Evolutionary conservation across 129 eudicot species (phyloP), one percentile per base, ranked within the genome.

Genomic region (Arctium minus): DNA sequence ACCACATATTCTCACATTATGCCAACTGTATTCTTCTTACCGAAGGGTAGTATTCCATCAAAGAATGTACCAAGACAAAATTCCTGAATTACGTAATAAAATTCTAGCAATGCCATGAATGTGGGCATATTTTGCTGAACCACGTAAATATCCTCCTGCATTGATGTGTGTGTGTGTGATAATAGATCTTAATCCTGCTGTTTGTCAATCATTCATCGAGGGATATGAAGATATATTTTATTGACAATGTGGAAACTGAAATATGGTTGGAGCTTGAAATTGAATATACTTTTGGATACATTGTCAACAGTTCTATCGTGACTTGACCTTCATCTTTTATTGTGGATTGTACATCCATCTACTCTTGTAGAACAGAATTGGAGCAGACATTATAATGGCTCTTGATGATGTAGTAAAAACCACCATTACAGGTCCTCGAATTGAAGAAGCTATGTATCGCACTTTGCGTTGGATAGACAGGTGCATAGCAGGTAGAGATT

Each of bases 361-460:
- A 73, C 75, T 78, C 78, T 79, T 78, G 84, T 94, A 94, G 98
- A 94, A 94, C 87, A 91, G 98, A 87, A 94, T 94, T 79, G 98
- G 98, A 84, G 98, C 98, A 74, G 98, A 94, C 85, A 94, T 94
- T 62, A 94, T 94, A 46, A 94, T 94, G 98, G 98, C 97, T 65
- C 97, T 94, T 84, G 98, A 94, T 75, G 98, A 94, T 91, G 98
- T 94, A 31, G 97, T 94, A 74, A 94, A 81, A 87, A 94, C 98
- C 81, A 94, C 98, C 78, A 94, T 88, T 73, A 94, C 96, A 37
- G 98, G 97, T 75, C 97, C 98, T 64, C 86, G 98, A 22, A 91
- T 94, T 82, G 91, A 94, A 86, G 98, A 94, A 88, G 98, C 98
- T 35, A 94, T 92, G 98, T 82, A 94, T 84, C 97, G 98, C 39